Evolutionary conservation across 2,329 filamentous ascomycete genomes (phyloP).

Genomic region (Fusarium albosuccineum): DNA sequence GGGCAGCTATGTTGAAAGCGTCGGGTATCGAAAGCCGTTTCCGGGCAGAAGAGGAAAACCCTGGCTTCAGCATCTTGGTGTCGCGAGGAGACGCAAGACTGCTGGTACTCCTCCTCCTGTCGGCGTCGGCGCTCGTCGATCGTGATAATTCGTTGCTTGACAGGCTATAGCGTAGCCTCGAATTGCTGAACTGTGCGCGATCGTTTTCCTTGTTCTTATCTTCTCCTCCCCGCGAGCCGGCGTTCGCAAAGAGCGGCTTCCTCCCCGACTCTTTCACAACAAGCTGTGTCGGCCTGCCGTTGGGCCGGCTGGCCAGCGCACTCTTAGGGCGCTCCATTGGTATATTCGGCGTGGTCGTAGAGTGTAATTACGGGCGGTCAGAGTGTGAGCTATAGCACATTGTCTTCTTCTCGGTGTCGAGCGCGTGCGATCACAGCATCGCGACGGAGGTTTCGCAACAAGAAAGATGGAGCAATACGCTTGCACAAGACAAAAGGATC

Average conservation of each 20-base stretch:
- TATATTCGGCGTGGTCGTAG: conserved; percentile 9
- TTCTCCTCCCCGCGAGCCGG: conserved; percentile 39
- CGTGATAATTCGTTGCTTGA: conserved; percentile 36
- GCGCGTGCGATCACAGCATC: conserved; percentile 43
- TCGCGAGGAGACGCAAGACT: conserved; percentile 46
- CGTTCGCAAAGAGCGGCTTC: conserved; percentile 55
- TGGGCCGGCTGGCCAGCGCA: conserved; percentile 33
- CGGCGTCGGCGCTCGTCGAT: conserved; percentile 45
- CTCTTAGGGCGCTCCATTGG: conserved; percentile 47
- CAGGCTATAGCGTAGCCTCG: conserved; percentile 28
- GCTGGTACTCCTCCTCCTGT: conserved; percentile 39
- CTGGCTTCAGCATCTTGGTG: conserved; percentile 53
- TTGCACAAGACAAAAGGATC: conserved; percentile 4
- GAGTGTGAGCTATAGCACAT: conserved; percentile 37
- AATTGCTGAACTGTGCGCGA: conserved; percentile 29
- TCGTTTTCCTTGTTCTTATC: conserved; percentile 41
- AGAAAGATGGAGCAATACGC: conserved; percentile 1
- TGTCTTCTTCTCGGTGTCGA: conserved; percentile 16
- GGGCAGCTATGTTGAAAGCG: conserved; percentile 54
- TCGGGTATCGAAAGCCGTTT: conserved; percentile 58
- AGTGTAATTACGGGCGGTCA: conserved; percentile 23
- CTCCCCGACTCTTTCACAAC: conserved; percentile 57
- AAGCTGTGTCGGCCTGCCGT: conserved; percentile 44
- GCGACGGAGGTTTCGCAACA: conserved; percentile 17
- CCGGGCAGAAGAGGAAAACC: conserved; percentile 47